Base-by-base conservation (phyloP, 2,329 filamentous ascomycete species). In the Arachnomyces sp. region DNA sequence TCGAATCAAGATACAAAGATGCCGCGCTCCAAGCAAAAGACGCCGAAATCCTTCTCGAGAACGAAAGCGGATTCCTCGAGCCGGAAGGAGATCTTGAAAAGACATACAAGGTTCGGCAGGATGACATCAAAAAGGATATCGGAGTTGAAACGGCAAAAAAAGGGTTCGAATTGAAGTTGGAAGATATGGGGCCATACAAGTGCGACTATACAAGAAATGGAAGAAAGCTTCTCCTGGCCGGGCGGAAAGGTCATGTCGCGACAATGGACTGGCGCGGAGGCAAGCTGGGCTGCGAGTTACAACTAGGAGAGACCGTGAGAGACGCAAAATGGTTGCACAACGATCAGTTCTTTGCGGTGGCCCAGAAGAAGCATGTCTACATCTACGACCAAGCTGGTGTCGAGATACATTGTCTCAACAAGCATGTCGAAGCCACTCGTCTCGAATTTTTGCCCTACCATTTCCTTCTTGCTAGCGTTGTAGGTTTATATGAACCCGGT, bases 381-480 rank as follows among this genome's bases (percentile, higher is more conserved):
- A 95, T 98, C 49, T 98, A 98, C 69, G 92, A 95, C 56, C 74
- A 80, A 42, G 78, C 86, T 42, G 92, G 92, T 38, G 85, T 95
- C 14, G 92, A 98, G 67, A 68, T 98, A 40, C 92, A 98, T 62
- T 89, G 86, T 59, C 67, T 98, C 56, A 82, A 81, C 63, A 92
- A 92, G 61, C 90, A 95, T 60, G 77, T 86, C 46, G 92, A 98
- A 61, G 86, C 93, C 11, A 84, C 85, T 9, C 83, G 93, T 62
- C 87, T 98, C 75, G 87, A 96, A 63, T 98, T 95, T 59, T 70
- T 96, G 11, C 90, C 90, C 1, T 96, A 95, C 59, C 92, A 98
- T 61, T 98, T 94, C 61, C 78, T 98, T 31, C 74, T 98, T 36
- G 85, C 86, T 13, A 94, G 88, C 13, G 76, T 90, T 54, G 83